Percentiles rank a stretch among this genome's conserved stretches.
Evolutionary conservation across 352 stramenopile species (phyloP).

Genomic region (Pythium vanterpoolii): DNA sequence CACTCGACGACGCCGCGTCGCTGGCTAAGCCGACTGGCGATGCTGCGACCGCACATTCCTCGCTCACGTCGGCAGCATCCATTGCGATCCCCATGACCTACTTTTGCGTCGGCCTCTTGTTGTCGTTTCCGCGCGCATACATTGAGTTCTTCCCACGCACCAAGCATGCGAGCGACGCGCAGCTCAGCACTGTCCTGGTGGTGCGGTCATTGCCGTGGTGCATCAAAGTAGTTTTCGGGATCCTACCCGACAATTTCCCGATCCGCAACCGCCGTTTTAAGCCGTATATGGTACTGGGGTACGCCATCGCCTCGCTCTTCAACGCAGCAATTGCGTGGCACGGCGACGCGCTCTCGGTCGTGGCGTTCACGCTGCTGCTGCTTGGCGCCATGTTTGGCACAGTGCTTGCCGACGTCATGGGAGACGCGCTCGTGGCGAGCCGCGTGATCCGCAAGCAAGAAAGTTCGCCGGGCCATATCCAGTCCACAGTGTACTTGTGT

Average conservation of each 20-base stretch:
- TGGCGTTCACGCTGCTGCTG: constrained; percentile 66
- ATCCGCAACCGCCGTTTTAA: constrained; percentile 59
- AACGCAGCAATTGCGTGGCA: constrained; percentile 41
- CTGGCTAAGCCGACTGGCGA: constrained; percentile 1
- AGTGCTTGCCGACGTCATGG: constrained; percentile 83
- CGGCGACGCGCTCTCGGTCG: constrained; percentile 39
- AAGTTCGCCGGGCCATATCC: constrained; percentile 33
- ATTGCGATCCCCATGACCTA: constrained; percentile 77
- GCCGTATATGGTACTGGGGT: constrained; percentile 73
- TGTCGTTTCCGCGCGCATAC: constrained; percentile 62
- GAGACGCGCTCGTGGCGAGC: constrained; percentile 63
- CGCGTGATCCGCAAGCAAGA: constrained; percentile 51
- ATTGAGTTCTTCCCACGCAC: constrained; percentile 75
- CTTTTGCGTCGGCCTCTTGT: constrained; percentile 68
- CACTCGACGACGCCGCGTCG: constrained; percentile 4
- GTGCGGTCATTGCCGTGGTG: constrained; percentile 71
- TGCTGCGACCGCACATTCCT: constrained; percentile 12
- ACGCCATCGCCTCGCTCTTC: constrained; percentile 53
- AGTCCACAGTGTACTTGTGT: constrained; percentile 75
- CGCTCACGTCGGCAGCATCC: constrained; percentile 48
- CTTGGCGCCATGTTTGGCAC: constrained; percentile 68
- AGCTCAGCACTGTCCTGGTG: constrained; percentile 67
- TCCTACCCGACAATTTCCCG: constrained; percentile 64
- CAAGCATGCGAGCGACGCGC: constrained; percentile 56
- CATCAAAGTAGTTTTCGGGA: constrained; percentile 76